phyloP scores from a whole-genome alignment of 1,284 basidiomycete genomes.

The Apiotrichum akiyoshidainum region DNA sequence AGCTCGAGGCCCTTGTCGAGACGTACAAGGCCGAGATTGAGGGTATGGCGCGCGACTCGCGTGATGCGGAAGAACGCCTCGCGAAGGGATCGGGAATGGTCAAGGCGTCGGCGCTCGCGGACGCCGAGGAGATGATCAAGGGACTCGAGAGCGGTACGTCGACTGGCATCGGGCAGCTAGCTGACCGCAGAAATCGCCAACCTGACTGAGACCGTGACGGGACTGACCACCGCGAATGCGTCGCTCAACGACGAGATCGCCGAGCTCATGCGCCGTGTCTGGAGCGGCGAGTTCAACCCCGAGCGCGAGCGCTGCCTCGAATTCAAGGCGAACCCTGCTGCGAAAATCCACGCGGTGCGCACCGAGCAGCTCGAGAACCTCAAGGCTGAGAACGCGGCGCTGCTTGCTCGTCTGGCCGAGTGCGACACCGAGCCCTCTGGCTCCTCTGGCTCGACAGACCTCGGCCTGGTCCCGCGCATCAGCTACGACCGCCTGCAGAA shows the following conservation, averaged over 20 bases:
- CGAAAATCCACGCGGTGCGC: slow-evolving; percentile 53
- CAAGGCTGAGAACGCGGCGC: slow-evolving; percentile 53
- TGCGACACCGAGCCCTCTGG: neutral
- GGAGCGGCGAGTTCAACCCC: slow-evolving; percentile 56
- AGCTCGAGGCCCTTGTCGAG: slow-evolving; percentile 36
- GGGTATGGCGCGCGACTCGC: slow-evolving; percentile 31
- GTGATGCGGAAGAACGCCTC: slow-evolving; percentile 34
- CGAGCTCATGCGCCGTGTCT: slow-evolving; percentile 52
- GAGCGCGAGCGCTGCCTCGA: slow-evolving; percentile 52
- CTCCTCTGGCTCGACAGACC: neutral
- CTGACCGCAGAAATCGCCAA: slow-evolving; percentile 12
- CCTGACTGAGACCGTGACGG: slow-evolving; percentile 28
- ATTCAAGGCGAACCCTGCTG: slow-evolving; percentile 53
- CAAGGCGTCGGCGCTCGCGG: slow-evolving; percentile 29
- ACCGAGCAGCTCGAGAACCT: slow-evolving; percentile 53
- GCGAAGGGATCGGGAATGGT: slow-evolving; percentile 39
- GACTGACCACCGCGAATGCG: slow-evolving; percentile 50
- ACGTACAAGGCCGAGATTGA: slow-evolving; percentile 38
- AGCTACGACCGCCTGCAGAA: slow-evolving; percentile 51
- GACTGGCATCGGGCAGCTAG: neutral
- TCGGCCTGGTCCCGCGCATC: slow-evolving; percentile 50
- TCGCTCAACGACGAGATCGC: slow-evolving; percentile 53
- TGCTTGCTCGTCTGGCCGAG: slow-evolving; percentile 47
- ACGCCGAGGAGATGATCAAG: slow-evolving; percentile 18
- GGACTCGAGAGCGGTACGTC: slow-evolving; percentile 30